Evolutionary conservation across 805 yeast species (phyloP), one percentile per base, ranked within the genome.

Genomic region (Teunomyces gatunensis): DNA sequence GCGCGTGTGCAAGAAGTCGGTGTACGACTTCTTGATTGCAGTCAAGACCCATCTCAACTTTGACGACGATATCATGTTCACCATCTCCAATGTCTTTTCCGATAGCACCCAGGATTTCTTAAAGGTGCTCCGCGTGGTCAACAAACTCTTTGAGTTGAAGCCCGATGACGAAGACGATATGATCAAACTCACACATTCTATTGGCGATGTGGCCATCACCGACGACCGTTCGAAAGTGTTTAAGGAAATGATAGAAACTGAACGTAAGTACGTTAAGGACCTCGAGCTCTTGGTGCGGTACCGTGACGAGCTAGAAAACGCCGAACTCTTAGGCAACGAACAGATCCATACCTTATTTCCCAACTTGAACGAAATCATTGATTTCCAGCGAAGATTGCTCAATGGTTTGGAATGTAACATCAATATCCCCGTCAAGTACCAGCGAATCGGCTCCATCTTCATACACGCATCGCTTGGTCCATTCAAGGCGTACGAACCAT

Each of bases 261-360:
- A 94, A 69, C 77, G 98, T 55, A 90, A 88, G 65, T 94, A 86
- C 63, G 97, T 94, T 23, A 88, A 85, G 64, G 98, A 94, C 63
- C 72, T 94, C 52, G 97, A 92, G 65, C 79, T 81, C 12, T 67
- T 94, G 57, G 74, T 77, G 35, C 67, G 68, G 34, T 94, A 89
- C 67, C 83, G 84, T 62, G 74, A 77, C 46, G 94, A 87, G 54
- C 73, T 94, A 39, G 69, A 80, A 43, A 72, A 77, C 12, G 78
- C 84, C 10, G 91, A 87, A 51, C 69, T 83, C 23, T 75, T 94
- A 20, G 79, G 91, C 2, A 80, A 85, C 23, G 97, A 91, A 56
- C 89, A 85, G 51, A 75, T 90, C 45, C 89, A 88, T 61, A 77
- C 78, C 66, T 66, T 94, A 30, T 89, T 92, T 64, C 98, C 99